A percentile compares a stretch with the other conserved stretches of the same genome.
These are phyloP conservation scores for Avena insularis DNA, from an alignment of 176 grass and related monocot genomes.

Conservation along the genomic window DNA sequence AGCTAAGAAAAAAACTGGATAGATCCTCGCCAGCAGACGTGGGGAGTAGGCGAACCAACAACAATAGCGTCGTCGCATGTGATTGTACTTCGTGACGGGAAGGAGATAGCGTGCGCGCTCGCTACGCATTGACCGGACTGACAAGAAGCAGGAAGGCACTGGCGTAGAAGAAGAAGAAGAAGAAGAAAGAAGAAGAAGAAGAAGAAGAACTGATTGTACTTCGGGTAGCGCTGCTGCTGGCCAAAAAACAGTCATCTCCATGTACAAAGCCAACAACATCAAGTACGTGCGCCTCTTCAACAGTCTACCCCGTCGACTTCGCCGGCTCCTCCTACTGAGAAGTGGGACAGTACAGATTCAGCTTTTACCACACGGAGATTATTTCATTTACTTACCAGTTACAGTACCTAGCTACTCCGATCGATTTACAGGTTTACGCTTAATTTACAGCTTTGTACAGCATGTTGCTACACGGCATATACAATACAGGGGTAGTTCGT, in stretches of 20 bases:
- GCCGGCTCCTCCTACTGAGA: constrained; percentile 8
- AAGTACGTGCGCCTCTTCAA: constrained; percentile 77
- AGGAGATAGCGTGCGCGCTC: too few species aligned
- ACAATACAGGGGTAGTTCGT: neutral
- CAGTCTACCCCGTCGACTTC: constrained; percentile 92
- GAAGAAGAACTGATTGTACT: too few species aligned
- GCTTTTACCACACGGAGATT: neutral
- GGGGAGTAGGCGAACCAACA: too few species aligned
- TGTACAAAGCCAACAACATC: constrained; percentile 83
- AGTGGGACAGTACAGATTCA: constrained; percentile 1
- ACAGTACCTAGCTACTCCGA: neutral
- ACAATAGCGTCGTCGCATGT: too few species aligned
- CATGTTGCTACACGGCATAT: neutral
- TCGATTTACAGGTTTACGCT: neutral
- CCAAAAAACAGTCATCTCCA: constrained; percentile 34
- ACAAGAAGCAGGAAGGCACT: too few species aligned
- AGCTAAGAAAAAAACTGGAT: too few species aligned
- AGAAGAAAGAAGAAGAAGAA: too few species aligned
- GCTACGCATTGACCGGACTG: too few species aligned
- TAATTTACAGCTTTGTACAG: neutral
- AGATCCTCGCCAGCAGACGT: too few species aligned
- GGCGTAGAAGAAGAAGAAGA: too few species aligned
- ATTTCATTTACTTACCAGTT: neutral
- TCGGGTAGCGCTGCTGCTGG: too few species aligned
- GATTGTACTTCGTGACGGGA: too few species aligned